Evolutionary conservation across 441 rosid genomes (phyloP).

Genomic region (Corymbia citriodora): DNA sequence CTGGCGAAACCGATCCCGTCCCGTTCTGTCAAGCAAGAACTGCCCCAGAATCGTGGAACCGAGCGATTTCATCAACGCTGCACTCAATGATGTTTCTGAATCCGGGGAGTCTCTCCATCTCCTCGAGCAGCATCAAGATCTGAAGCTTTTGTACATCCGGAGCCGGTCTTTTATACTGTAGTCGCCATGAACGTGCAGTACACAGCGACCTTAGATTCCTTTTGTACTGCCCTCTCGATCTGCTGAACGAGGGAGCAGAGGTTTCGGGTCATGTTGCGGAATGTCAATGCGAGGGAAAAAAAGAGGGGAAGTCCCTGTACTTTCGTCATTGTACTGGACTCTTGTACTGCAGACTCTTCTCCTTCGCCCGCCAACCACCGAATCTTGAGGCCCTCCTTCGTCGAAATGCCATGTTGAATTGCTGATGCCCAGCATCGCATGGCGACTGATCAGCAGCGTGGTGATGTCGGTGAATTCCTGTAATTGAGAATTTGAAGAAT

Average conservation of each 20-base stretch:
- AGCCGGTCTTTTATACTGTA: not conserved
- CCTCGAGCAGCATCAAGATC: not conserved
- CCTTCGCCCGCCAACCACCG: not conserved
- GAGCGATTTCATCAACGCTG: slow-evolving; percentile 50
- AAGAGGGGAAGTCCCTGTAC: not conserved
- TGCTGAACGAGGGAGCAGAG: not conserved
- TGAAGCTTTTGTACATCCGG: not conserved
- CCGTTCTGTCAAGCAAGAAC: not conserved
- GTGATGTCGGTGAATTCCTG: not conserved
- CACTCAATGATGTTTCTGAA: slow-evolving; percentile 59
- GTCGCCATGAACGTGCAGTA: not conserved
- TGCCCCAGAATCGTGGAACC: not conserved
- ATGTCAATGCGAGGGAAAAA: not conserved
- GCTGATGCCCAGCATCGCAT: not conserved
- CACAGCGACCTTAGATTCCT: not conserved
- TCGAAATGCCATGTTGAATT: not conserved
- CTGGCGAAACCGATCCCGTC: slow-evolving; percentile 13
- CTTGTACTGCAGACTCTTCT: not conserved
- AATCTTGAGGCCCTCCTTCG: not conserved
- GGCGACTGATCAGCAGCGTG: not conserved
- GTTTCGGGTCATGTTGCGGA: not conserved
- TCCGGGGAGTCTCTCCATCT: slow-evolving; percentile 4
- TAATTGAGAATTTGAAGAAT: not conserved
- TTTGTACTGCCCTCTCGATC: not conserved
- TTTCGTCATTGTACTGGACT: not conserved